A percentile compares a stretch with the other conserved stretches of the same genome.
phyloP scores from a whole-genome alignment of 1,284 basidiomycete species.

The Megacollybia platyphylla region DNA sequence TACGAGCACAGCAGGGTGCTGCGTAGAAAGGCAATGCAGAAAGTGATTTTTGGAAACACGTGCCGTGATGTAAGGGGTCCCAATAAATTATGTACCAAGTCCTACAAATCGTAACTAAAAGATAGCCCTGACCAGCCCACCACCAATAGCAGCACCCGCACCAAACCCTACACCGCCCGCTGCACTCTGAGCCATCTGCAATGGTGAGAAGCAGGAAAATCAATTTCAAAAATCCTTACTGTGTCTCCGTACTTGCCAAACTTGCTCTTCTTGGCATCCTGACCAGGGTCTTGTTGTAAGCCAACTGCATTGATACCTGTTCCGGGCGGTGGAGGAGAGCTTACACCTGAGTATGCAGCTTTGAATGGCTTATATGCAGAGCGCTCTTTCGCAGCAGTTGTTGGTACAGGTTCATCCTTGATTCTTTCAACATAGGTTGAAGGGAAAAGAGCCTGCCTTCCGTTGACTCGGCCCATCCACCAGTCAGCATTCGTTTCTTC shows the following conservation, averaged over 20 bases:
- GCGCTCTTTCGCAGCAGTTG: constrained; percentile 12
- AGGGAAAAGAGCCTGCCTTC: constrained; percentile 52
- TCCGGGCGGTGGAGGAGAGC: constrained; percentile 21
- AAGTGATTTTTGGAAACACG: too few relatives aligned
- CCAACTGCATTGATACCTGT: constrained; percentile 19
- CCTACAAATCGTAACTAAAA: constrained; percentile 16
- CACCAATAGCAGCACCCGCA: constrained; percentile 31
- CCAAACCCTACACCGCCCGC: constrained; percentile 41
- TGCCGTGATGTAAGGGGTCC: too few relatives aligned
- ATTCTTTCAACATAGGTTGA: constrained; percentile 48
- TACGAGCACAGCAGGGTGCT: too few relatives aligned
- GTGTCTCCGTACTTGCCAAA: constrained; percentile 45
- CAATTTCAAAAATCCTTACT: constrained; percentile 17
- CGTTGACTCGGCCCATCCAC: constrained; percentile 49
- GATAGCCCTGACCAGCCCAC: constrained; percentile 30
- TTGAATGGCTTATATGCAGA: constrained; percentile 27
- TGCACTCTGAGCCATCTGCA: constrained; percentile 51
- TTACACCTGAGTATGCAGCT: constrained; percentile 22
- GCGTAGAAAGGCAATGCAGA: too few relatives aligned
- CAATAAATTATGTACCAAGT: too few relatives aligned
- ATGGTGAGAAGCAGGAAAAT: constrained; percentile 6
- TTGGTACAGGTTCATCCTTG: constrained; percentile 10
- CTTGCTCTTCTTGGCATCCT: constrained; percentile 41
- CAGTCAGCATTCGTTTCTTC: constrained; percentile 52
- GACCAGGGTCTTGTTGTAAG: constrained; percentile 21